Evolutionary conservation across 108 stramenopile species (phyloP).

Genomic region (Pseudonitzschia multistriata): DNA sequence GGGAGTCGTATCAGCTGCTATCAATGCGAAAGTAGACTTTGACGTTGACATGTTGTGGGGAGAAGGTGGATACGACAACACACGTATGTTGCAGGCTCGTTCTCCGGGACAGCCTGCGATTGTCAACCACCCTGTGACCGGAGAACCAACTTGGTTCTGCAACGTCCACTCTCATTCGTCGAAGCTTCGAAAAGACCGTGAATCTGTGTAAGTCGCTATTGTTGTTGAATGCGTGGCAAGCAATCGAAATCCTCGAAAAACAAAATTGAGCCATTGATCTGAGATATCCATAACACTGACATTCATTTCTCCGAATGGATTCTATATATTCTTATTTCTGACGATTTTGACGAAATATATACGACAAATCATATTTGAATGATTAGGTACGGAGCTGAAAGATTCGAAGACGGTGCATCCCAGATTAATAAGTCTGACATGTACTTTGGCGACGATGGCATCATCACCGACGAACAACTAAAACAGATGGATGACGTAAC

Average conservation of each 20-base stretch:
- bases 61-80: conserved; percentile 81
- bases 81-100: conserved; percentile 82
- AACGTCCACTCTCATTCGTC: conserved; percentile 89
- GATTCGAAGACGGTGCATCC: conserved; percentile 88
- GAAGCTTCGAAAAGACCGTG: conserved; percentile 79
- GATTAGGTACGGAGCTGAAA: conserved; percentile 80
- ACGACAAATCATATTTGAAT: background rate
- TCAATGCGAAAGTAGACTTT: conserved; percentile 91
- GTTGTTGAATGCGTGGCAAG: too few relatives aligned
- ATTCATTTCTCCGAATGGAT: too few relatives aligned
- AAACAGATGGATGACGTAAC: conserved; percentile 85
- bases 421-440: conserved; percentile 93
- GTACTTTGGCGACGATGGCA: conserved; percentile 88
- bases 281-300: too few relatives aligned
- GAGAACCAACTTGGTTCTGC: conserved; percentile 91
- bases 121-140: conserved; percentile 80
- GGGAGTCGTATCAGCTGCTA: conserved; percentile 70
- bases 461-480: conserved; percentile 65
- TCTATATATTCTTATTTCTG: too few relatives aligned
- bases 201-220: conserved; percentile 67
- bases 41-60: conserved; percentile 81
- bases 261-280: too few relatives aligned
- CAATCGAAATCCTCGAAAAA: too few relatives aligned
- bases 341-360: too few relatives aligned
- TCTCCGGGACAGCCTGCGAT: conserved; percentile 86